Base-by-base conservation (phyloP, 805 yeast species). In the Wickerhamiella spandovensis region DNA sequence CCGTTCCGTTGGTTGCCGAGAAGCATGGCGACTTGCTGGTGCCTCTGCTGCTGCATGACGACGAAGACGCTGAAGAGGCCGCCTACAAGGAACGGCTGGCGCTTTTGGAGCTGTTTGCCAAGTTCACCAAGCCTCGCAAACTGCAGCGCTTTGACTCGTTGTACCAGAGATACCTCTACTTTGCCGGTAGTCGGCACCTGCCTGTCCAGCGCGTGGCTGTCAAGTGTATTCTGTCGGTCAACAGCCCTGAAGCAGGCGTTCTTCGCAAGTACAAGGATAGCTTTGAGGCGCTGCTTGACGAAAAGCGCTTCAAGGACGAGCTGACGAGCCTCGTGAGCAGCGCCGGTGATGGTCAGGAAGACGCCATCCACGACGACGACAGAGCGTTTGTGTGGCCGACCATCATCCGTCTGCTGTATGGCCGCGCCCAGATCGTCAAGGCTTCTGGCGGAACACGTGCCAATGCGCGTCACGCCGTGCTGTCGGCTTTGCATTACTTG, bases 231-330 rank as follows among this genome's bases (percentile, higher is more conserved):
- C 65, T 87, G 37, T 78, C 83, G 39, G 83, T 76, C 71, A 79
- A 80, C 55, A 71, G 74, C 46, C 72, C 75, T 1, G 70, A 70
- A 3, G 45, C 49, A 10, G 50, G 42, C 12, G 24, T 43, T 2
- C 66, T 86, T 32, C 74, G 73, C 48, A 83, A 81, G 61, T 90
- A 87, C 61, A 72, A 74, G 51, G 95, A 83, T 53, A 81, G 82
- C 56, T 68, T 92, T 58, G 74, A 68, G 45, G 88, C 82, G 54
- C 65, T 92, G 51, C 68, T 90, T 17, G 96, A 90, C 63, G 95
- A 87, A 53, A 76, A 84, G 2, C 69, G 82, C 17, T 89, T 87
- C 69, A 77, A 87, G 52, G 98, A 92, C 65, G 97, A 89, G 65
- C 68, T 89, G 28, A 71, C 84, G 20, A 75, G 73, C 17, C 73